phyloP scores from a whole-genome alignment of 2,329 filamentous ascomycete genomes.

The Periconia sp. region DNA sequence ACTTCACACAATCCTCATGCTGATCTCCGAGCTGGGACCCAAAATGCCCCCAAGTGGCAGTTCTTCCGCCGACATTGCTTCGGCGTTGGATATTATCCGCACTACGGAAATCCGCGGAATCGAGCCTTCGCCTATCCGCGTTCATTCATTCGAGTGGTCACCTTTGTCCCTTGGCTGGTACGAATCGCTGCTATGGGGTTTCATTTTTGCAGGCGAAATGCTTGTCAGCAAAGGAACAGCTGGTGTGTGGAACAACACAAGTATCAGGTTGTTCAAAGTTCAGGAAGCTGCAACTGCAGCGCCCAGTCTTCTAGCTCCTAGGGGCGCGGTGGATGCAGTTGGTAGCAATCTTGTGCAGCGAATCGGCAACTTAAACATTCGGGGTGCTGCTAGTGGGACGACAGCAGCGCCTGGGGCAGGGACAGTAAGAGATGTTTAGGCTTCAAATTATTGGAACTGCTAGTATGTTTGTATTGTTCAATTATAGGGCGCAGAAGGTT shows the following conservation, averaged over 20 bases:
- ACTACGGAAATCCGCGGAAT: constrained; percentile 68
- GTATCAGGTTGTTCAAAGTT: constrained; percentile 84
- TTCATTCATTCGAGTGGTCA: constrained; percentile 95
- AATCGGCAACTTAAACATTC: constrained; percentile 78
- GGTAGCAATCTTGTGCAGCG: constrained; percentile 86
- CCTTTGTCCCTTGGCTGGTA: constrained; percentile 91
- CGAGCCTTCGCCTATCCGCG: constrained; percentile 71
- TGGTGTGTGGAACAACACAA: constrained; percentile 91
- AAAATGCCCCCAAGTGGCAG: constrained; percentile 53
- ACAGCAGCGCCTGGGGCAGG: constrained; percentile 22
- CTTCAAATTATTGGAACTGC: not conserved
- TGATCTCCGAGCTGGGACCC: constrained; percentile 65
- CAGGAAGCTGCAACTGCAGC: constrained; percentile 80
- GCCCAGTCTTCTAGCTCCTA: constrained; percentile 78
- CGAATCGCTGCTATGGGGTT: constrained; percentile 89
- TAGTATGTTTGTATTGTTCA: too few species aligned
- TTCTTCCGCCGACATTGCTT: constrained; percentile 40
- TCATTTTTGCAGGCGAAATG: constrained; percentile 90
- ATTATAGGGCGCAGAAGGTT: not conserved
- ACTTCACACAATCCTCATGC: constrained; percentile 78
- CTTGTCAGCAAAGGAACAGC: constrained; percentile 82
- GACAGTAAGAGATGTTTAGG: constrained; percentile 40
- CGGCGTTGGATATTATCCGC: constrained; percentile 54
- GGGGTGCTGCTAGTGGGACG: constrained; percentile 37
- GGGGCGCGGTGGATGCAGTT: constrained; percentile 90